Base-by-base conservation (phyloP, 805 yeast species). In the Ogataea saltuana region DNA sequence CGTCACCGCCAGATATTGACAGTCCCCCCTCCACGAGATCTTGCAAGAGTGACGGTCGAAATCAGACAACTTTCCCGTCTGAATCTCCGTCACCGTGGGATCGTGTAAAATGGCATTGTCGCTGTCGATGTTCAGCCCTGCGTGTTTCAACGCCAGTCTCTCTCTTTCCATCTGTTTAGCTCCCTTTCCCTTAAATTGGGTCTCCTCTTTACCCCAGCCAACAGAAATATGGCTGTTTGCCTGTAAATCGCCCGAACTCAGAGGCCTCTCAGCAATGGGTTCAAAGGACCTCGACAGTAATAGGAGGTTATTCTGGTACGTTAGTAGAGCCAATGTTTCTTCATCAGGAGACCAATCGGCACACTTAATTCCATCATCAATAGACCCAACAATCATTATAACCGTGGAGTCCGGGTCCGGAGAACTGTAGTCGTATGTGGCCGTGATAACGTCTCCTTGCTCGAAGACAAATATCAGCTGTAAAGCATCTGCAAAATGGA, bases 191-290 rank as follows among this genome's bases (percentile, higher is more conserved):
- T 85, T 81, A 64, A 93, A 93, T 67, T 93, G 99, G 0, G 99
- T 93, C 63, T 91, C 98, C 53, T 84, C 83, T 49, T 85, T 86
- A 59, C 99, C 99, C 99, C 99, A 93, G 19, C 99, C 99, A 32
- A 93, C 97, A 20, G 91, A 83, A 27, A 93, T 97, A 59, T 93
- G 96, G 52, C 81, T 83, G 2, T 89, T 82, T 38, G 78, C 66
- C 25, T 68, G 61, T 35, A 90, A 71, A 60, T 93, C 99, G 7
- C 73, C 75, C 0, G 76, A 68, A 34, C 73, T 64, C 46, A 89
- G 64, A 22, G 65, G 62, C 43, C 72, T 72, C 57, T 91, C 97
- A 9, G 78, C 68, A 18, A 91, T 72, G 1, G 90, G 87, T 51
- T 91, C 97, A 50, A 89, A 85, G 32, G 75, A 68, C 50, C 95